Base-by-base conservation (phyloP, 306 rosid genomes). In the Begonia loranthoides region DNA sequence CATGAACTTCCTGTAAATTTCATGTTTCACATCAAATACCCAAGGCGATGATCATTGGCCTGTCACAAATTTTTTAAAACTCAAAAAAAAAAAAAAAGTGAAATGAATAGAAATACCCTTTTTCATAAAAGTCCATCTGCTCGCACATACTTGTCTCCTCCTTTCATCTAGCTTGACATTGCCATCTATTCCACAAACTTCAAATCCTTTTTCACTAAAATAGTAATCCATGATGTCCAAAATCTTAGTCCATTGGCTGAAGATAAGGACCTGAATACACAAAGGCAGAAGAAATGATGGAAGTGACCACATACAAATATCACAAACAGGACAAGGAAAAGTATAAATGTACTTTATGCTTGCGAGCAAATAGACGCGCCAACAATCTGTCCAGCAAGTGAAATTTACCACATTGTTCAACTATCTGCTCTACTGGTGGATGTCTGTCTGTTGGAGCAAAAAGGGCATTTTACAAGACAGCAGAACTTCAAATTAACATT, bases 171-270 rank as follows among this genome's bases (percentile, higher is more conserved):
- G 86, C 54, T 57, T 86, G 69, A 92, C 93, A 3, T 0, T 0
- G 41, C 96, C 96, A 63, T 92, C 96, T 48, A 92, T 86, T 75
- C 99, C 70, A 73, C 94, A 92, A 59, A 92, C 94, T 72, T 83
- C 81, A 49, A 61, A 64, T 61, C 88, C 96, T 56, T 78, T 86
- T 68, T 83, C 94, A 54, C 84, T 57, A 57, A 86, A 92, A 70
- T 92, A 92, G 73, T 92, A 92, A n/a, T 92, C 93, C 82, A 92
- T 78, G 57, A 92, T 66, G 56, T 92, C 93, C 66, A 92, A 62
- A 64, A 92, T 69, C 69, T 67, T 86, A 51, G 88, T 76, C 95
- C 92, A 83, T 70, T 92, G 99, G 45, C 82, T 78, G 67, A 92
- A 92, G 68, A 92, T 79, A 59, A 92, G 76, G 56, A 92, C 96